A percentile compares a stretch with the other conserved stretches of the same genome.
phyloP scores from a whole-genome alignment of 495 filamentous ascomycete genomes.

The Trichocladium uniseriatum region DNA sequence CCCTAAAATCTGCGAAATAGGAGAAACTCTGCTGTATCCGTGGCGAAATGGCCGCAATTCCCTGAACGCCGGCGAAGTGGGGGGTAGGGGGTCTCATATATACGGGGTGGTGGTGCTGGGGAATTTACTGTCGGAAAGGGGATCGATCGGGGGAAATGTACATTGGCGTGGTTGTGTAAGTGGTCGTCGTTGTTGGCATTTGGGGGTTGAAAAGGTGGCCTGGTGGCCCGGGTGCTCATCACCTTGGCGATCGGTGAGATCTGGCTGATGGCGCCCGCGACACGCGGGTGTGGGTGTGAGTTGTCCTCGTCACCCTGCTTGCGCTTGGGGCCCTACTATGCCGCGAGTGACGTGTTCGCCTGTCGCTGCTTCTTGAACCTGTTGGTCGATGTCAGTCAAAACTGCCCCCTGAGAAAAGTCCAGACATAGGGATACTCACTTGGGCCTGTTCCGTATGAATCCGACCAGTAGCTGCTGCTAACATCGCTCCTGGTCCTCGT shows the following conservation, averaged over 20 bases:
- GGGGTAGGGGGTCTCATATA: background rate
- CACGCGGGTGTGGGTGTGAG: conserved; percentile 19
- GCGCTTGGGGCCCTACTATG: conserved; percentile 17
- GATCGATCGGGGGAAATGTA: background rate
- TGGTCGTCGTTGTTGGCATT: background rate
- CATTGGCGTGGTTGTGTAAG: background rate
- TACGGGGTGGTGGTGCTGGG: conserved; percentile 4
- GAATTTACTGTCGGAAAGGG: conserved; percentile 1
- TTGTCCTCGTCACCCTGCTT: conserved; percentile 24
- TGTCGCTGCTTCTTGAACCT: conserved; percentile 36
- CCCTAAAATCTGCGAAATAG: background rate
- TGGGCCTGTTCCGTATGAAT: conserved; percentile 37
- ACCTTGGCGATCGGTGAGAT: conserved; percentile 12
- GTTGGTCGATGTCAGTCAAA: conserved; percentile 9
- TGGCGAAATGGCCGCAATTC: background rate
- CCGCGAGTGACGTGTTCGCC: conserved; percentile 22
- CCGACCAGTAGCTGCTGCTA: conserved; percentile 40
- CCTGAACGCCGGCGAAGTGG: conserved; percentile 1
- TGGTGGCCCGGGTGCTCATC: conserved; percentile 1
- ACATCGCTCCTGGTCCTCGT: conserved; percentile 36
- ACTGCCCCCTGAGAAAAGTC: no score
- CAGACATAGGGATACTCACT: conserved; percentile 32
- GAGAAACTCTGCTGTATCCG: no score
- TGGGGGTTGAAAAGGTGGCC: background rate
- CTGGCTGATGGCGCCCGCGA: conserved; percentile 21